Evolutionary conservation across 2,329 filamentous ascomycete genomes (phyloP).

Genomic region (Scytalidium lignicola): DNA sequence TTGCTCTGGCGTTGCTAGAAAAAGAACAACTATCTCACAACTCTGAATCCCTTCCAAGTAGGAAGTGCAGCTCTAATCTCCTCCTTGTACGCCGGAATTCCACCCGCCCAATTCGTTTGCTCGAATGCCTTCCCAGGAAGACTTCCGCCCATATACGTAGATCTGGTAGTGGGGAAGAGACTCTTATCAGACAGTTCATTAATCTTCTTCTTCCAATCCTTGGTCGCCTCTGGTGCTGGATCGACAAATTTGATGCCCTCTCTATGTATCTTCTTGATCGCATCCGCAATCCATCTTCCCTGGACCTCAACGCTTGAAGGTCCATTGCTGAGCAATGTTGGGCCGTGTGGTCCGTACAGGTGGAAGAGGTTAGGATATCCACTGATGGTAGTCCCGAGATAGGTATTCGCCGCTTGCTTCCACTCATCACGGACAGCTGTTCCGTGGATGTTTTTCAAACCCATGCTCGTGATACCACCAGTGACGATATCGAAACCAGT

Average conservation of each 20-base stretch:
- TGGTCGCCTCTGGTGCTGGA: slow-evolving; percentile 24
- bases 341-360: slow-evolving; percentile 35
- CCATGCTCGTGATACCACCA: slow-evolving; percentile 27
- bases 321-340: slow-evolving; percentile 34
- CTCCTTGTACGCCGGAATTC: slow-evolving; percentile 7
- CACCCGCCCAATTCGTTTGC: slow-evolving; percentile 26
- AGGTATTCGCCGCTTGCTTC: slow-evolving; percentile 26
- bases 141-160: slow-evolving; percentile 37
- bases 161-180: slow-evolving; percentile 29
- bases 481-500: slow-evolving; percentile 33
- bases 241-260: slow-evolving; percentile 29
- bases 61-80: slow-evolving; percentile 27
- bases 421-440: slow-evolving; percentile 28
- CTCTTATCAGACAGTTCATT: slow-evolving; percentile 23
- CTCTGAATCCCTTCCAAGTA: slow-evolving; percentile 30
- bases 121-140: slow-evolving; percentile 35
- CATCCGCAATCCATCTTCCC: slow-evolving; percentile 32
- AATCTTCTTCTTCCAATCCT: slow-evolving; percentile 28
- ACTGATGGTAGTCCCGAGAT: slow-evolving; percentile 35
- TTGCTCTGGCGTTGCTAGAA: no score
- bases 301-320: slow-evolving; percentile 36
- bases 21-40: neutral
- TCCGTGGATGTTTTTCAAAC: slow-evolving; percentile 25
- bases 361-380: slow-evolving; percentile 46
- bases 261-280: slow-evolving; percentile 26